Base-by-base conservation (phyloP, 176 grass and related monocot species). In the Musa acuminata region DNA sequence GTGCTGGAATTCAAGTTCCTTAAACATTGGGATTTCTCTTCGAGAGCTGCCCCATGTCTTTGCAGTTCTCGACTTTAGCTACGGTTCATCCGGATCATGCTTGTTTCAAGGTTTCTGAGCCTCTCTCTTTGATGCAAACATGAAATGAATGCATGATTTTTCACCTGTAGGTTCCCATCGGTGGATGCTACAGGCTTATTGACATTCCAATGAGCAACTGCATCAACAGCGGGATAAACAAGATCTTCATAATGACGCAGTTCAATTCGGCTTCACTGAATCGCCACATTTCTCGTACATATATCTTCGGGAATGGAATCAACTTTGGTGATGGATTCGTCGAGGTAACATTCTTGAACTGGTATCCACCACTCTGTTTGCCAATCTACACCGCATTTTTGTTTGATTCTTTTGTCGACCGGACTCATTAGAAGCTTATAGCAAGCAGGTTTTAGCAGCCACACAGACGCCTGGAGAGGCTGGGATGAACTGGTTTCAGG, bases 171-270 rank as follows among this genome's bases (percentile, higher is more conserved):
- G 90, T 93, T 52, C 90, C 90, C 72, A 54, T 93, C 63, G 90
- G 90, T 83, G 90, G 90, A 68, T 89, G 87, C 76, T 93, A 93
- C 65, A 79, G 87, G 79, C 77, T 93, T 12, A 85, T 93, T 9
- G 90, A 93, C 57, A 81, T 89, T 59, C 87, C 87, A 0, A 89
- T 93, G 87, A 93, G 87, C 79, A 93, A 93, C 59, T 93, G 90
- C 71, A 86, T 93, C 70, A 93, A 93, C 55, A 89, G 87, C 68
- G 87, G 84, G 43, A 89, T 89, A 55, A 89, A 89, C 71, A 93
- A 93, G 74, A 87, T 93, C 66, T 93, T 89, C 35, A 84, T 93
- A 13, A 87, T 93, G 84, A 93, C 90, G 1, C 90, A 93, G 53
- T 93, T 81, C 84, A 93, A 93, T 49, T 93, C 90, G 2, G 68